phyloP scores from a whole-genome alignment of 2,329 filamentous ascomycete species.

The Eutypella sp. region DNA sequence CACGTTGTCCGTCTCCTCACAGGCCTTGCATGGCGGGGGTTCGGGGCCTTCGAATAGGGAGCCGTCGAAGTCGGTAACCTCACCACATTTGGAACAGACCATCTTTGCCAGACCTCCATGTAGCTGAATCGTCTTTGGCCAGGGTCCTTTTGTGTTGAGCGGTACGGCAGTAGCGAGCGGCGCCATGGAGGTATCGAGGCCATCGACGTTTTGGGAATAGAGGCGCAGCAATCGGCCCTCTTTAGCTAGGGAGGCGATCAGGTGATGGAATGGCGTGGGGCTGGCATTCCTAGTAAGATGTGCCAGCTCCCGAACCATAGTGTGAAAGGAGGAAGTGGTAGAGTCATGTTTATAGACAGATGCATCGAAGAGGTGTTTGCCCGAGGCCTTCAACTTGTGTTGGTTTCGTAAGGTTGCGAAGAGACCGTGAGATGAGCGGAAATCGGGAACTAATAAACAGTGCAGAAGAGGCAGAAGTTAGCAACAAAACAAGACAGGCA shows the following conservation, averaged over 20 bases:
- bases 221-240: slow-evolving; percentile 84
- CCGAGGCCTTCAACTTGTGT: slow-evolving; percentile 87
- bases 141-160: slow-evolving; percentile 76
- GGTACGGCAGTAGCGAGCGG: slow-evolving; percentile 79
- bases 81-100: slow-evolving; percentile 90
- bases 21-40: slow-evolving; percentile 73
- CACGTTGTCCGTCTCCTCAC: slow-evolving; percentile 68
- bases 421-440: slow-evolving; percentile 84
- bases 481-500: slow-evolving; percentile 11
- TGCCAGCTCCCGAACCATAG: slow-evolving; percentile 89
- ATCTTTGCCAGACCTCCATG: slow-evolving; percentile 93
- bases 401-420: slow-evolving; percentile 81
- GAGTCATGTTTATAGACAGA: slow-evolving; percentile 92
- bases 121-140: slow-evolving; percentile 89
- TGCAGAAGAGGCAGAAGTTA: no score
- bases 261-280: slow-evolving; percentile 87
- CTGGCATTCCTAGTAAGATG: slow-evolving; percentile 69
- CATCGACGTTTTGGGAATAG: slow-evolving; percentile 96
- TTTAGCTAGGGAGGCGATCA: slow-evolving; percentile 82
- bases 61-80: slow-evolving; percentile 70
- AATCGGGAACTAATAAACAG: slow-evolving; percentile 74
- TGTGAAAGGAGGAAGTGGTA: slow-evolving; percentile 86
- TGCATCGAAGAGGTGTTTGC: slow-evolving; percentile 94
- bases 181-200: slow-evolving; percentile 78
- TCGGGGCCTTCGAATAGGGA: slow-evolving; percentile 79